Conservation (phyloP, 768 basidiomycete species). For the Lentinus tigrinus region DNA sequence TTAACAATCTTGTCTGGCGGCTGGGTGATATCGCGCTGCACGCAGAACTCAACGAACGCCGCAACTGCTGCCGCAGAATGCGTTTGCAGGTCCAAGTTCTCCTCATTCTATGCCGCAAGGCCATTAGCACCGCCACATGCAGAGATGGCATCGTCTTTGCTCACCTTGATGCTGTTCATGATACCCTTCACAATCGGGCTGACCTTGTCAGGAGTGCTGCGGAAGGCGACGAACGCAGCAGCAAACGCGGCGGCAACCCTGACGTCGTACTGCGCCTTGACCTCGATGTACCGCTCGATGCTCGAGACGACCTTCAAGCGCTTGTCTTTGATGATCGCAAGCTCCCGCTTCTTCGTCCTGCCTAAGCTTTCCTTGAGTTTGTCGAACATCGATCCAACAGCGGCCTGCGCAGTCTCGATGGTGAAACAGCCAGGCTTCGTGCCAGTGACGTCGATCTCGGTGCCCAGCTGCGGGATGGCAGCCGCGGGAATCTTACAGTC, state of each 20-base stretch:
- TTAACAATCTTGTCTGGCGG: conserved; percentile 96
- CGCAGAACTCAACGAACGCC: conserved; percentile 84
- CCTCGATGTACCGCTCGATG: conserved; percentile 77
- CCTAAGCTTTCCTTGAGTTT: conserved; percentile 74
- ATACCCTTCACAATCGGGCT: conserved; percentile 95
- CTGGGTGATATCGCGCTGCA: conserved; percentile 66
- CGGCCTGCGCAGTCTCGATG: conserved; percentile 70
- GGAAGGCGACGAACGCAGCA: conserved; percentile 85
- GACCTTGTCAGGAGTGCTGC: conserved; percentile 86
- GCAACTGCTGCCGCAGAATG: conserved; percentile 88
- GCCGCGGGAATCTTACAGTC: conserved; percentile 85
- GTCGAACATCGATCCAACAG: conserved; percentile 68
- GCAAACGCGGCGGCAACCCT: conserved; percentile 90
- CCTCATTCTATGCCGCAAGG: conserved; percentile 63
- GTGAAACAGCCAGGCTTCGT: conserved; percentile 69
- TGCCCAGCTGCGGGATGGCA: conserved; percentile 76
- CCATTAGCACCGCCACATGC: background rate
- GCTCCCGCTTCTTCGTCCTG: conserved; percentile 75
- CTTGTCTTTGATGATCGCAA: conserved; percentile 74
- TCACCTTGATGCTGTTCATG: conserved; percentile 96
- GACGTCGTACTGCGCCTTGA: conserved; percentile 83
- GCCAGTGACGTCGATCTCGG: conserved; percentile 73
- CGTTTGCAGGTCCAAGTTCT: conserved; percentile 82
- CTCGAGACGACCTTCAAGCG: conserved; percentile 62
- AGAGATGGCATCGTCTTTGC: conserved; percentile 14